These are phyloP conservation scores for Penicillium maclennaniae DNA, from an alignment of 495 filamentous ascomycete species.

Conservation along the genomic window DNA sequence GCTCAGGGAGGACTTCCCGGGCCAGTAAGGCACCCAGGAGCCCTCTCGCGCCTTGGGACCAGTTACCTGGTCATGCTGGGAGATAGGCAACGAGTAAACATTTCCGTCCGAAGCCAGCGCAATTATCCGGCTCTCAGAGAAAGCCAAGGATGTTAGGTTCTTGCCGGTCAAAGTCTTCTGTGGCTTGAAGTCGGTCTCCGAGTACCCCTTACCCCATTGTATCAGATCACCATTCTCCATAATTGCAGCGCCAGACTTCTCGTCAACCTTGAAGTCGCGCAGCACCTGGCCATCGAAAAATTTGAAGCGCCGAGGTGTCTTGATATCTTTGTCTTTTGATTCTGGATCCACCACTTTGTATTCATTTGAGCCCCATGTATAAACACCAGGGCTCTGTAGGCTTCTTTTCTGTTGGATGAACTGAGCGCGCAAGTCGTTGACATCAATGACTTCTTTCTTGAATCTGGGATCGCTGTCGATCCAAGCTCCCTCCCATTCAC, in stretches of 20 bases:
- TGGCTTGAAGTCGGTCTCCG: slow-evolving; percentile 53
- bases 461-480: slow-evolving; percentile 14
- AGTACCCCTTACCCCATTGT: slow-evolving; percentile 85
- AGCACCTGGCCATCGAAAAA: slow-evolving; percentile 85
- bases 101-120: slow-evolving; percentile 72
- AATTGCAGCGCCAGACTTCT: slow-evolving; percentile 82
- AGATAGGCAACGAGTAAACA: slow-evolving; percentile 83
- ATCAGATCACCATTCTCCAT: slow-evolving; percentile 84
- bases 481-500: slow-evolving; percentile 16
- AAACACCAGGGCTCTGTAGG: slow-evolving; percentile 85
- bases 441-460: slow-evolving; percentile 23
- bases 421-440: slow-evolving; percentile 64
- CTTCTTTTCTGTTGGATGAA: slow-evolving; percentile 84
- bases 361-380: slow-evolving; percentile 89
- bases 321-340: slow-evolving; percentile 70
- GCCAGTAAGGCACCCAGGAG: slow-evolving; percentile 78
- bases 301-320: slow-evolving; percentile 69
- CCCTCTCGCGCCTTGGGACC: slow-evolving; percentile 58
- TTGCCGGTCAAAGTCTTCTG: slow-evolving; percentile 75
- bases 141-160: slow-evolving; percentile 62
- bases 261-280: slow-evolving; percentile 81
- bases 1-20: slow-evolving; percentile 52
- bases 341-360: slow-evolving; percentile 81
- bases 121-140: slow-evolving; percentile 80
- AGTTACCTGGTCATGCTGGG: slow-evolving; percentile 60